These are phyloP conservation scores for Periconia macrospinosa DNA, from an alignment of 2,329 filamentous ascomycete species.

Conservation along the genomic window DNA sequence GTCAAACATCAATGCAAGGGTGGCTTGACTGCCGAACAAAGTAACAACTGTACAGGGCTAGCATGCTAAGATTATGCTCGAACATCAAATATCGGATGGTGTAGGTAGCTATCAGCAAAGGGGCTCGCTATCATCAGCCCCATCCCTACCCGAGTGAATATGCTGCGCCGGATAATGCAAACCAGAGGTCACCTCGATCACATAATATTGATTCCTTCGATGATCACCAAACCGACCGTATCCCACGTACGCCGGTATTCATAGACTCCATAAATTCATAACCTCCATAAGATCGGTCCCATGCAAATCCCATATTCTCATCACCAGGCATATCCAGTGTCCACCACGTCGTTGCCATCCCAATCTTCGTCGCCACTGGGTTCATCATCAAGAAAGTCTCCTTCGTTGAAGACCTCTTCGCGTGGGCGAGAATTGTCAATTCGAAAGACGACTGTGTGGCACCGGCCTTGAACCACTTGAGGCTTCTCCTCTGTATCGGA, in stretches of 20 bases:
- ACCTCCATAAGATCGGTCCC: neutral
- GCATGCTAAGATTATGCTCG: no score
- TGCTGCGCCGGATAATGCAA: neutral
- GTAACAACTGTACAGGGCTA: no score
- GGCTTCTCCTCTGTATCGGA: constrained; percentile 18
- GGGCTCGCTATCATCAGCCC: no score
- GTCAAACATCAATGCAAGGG: neutral
- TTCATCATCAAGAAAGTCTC: constrained; percentile 70
- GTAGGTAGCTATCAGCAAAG: no score
- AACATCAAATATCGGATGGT: no score
- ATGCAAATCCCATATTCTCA: neutral
- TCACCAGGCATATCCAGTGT: constrained; percentile 41
- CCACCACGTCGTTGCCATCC: constrained; percentile 59
- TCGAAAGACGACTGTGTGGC: constrained; percentile 68
- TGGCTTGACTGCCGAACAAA: no score
- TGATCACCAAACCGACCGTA: neutral
- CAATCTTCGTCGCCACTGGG: constrained; percentile 59
- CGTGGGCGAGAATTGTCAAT: constrained; percentile 76
- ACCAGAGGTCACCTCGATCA: neutral
- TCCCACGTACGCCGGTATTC: neutral
- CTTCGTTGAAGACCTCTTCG: constrained; percentile 69
- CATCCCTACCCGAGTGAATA: no score
- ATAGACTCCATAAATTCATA: neutral
- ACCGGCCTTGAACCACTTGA: constrained; percentile 66
- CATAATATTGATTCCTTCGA: neutral